Evolutionary conservation across 345 rosid species (phyloP), one percentile per base, ranked within the genome.

Genomic region (Salix udensis): DNA sequence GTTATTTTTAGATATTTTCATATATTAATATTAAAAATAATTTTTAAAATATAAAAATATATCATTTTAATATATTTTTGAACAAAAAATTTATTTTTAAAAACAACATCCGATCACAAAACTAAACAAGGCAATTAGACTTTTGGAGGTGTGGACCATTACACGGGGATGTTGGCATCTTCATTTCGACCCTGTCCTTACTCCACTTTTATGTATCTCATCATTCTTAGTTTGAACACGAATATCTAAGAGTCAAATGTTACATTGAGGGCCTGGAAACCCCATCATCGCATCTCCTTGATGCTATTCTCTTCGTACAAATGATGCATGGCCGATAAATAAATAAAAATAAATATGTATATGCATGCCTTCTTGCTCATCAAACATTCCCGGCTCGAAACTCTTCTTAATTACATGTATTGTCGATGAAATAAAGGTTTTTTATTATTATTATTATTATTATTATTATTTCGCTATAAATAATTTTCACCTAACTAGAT

Each of bases 201-300:
- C 61, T 30, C 79, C 44, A 72, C 79, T 78, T 75, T 65, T 55
- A 16, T 75, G 14, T 21, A 28, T 52, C 71, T 70, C 87, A 84
- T 84, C 64, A 86, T 86, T 70, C 71, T 42, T 68, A 2, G 82
- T 74, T 86, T 86, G 85, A 84, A 86, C 74, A 75, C 84, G 68
- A 44, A 79, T 61, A 30, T 73, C 67, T 75, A 73, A 78, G 81
- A 82, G 85, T 86, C 88, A 86, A 84, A 77, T 75, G 72, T 70
- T 34, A 61, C 71, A 82, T 84, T 70, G 84, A 86, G 79, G 79
- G 79, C 84, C 80, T 78, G 72, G 34, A 76, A 78, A 74, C 77
- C 80, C 76, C 82, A 40, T 78, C 67, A 15, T 74, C 58, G 73
- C 67, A 15, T 74, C 58, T 37, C 65, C 50, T 50, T 69, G 7